Percentiles rank a stretch among this genome's conserved stretches.
Conservation (phyloP, 768 basidiomycete species). For the Pleurotus citrinopileatus region DNA sequence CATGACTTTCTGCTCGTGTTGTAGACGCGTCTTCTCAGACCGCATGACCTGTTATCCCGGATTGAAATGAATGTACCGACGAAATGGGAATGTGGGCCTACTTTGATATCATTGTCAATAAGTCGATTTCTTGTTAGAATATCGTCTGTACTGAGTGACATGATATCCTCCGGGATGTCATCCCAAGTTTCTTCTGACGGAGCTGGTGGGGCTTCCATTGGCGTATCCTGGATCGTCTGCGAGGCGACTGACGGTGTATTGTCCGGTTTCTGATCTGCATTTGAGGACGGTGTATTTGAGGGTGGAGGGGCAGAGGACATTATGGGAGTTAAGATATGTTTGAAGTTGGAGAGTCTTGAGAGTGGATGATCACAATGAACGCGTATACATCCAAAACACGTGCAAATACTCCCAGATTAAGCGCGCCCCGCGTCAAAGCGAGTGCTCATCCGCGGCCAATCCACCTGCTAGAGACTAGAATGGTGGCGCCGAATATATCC, state of each 20-base stretch:
- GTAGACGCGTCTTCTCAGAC: slow-evolving; percentile 86
- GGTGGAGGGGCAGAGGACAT: slow-evolving; percentile 64
- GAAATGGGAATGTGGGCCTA: slow-evolving; percentile 24
- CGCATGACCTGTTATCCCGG: slow-evolving; percentile 79
- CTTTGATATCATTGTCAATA: slow-evolving; percentile 97
- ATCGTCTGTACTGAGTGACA: slow-evolving; percentile 76
- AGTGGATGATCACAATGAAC: too few relatives aligned
- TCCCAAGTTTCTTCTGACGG: slow-evolving; percentile 78
- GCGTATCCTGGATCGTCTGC: slow-evolving; percentile 28
- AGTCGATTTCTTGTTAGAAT: slow-evolving; percentile 86
- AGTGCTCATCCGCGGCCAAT: too few relatives aligned
- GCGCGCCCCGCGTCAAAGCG: too few relatives aligned
- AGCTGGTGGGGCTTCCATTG: slow-evolving; percentile 79
- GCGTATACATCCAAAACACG: too few relatives aligned
- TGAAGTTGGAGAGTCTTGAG: too few relatives aligned
- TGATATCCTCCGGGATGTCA: slow-evolving; percentile 89
- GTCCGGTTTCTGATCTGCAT: slow-evolving; percentile 54
- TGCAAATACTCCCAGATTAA: too few relatives aligned
- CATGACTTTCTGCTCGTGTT: slow-evolving; percentile 96
- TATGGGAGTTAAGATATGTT: slow-evolving; percentile 15
- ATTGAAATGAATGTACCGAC: not conserved
- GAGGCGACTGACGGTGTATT: slow-evolving; percentile 29
- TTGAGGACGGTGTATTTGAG: slow-evolving; percentile 44
- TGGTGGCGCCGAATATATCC: too few relatives aligned
- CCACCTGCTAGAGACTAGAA: too few relatives aligned